Conservation (phyloP, 345 rosid genomes). For the Acer saccharum region DNA sequence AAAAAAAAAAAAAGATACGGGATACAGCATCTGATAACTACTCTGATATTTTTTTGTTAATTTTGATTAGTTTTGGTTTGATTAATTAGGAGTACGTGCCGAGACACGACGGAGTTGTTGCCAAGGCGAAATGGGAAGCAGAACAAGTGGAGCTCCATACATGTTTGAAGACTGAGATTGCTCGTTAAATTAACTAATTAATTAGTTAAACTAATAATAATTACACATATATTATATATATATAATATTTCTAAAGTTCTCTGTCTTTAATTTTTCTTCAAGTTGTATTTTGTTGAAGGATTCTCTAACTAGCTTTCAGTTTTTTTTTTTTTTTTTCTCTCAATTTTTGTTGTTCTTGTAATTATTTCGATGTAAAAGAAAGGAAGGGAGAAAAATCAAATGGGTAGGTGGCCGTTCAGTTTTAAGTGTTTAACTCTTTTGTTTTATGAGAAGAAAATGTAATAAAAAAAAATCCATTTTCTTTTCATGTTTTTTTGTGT, state of each 20-base stretch:
- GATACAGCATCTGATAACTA: not conserved
- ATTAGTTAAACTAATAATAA: not conserved
- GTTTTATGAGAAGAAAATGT: not conserved
- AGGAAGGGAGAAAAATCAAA: not conserved
- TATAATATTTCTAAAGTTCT: not conserved
- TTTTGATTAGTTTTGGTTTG: not conserved
- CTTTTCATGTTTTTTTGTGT: not conserved
- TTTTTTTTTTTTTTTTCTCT: too few species aligned
- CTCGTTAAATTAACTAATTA: slow-evolving; percentile 34
- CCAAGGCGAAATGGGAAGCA: slow-evolving; percentile 57
- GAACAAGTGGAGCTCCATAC: slow-evolving; percentile 60
- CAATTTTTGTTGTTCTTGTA: not conserved
- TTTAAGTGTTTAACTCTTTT: not conserved
- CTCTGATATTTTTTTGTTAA: not conserved
- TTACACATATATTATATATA: not conserved
- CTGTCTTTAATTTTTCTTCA: not conserved
- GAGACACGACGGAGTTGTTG: slow-evolving; percentile 48
- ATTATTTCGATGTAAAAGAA: not conserved
- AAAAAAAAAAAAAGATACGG: too few species aligned
- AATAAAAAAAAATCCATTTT: too few species aligned
- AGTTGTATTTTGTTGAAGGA: not conserved
- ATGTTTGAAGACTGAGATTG: slow-evolving; percentile 54
- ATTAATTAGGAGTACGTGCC: slow-evolving; percentile 65
- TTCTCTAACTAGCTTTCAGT: not conserved
- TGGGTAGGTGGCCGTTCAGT: not conserved